Percentiles rank a stretch among this genome's conserved stretches.
These are phyloP conservation scores for Phytopythium chamaehyphon DNA, from an alignment of 352 stramenopile genomes.

Conservation along the genomic window DNA sequence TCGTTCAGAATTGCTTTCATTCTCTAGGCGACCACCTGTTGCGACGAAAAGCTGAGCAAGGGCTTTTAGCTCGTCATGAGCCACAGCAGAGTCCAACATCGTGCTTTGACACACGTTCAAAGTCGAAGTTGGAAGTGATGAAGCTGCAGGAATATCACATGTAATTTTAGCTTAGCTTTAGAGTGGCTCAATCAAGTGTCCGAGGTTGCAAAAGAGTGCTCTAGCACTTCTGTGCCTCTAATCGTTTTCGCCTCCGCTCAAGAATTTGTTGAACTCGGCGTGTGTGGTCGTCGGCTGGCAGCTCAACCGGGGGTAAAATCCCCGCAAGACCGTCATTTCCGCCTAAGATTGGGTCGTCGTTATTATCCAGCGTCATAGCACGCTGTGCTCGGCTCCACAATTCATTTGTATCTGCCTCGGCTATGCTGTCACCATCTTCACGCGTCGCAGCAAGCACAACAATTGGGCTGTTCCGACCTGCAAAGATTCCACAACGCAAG, in stretches of 20 bases:
- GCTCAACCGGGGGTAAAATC: slow-evolving; percentile 9
- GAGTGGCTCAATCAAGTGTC: too few species aligned
- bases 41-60: slow-evolving; percentile 35
- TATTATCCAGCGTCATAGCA: slow-evolving; percentile 2
- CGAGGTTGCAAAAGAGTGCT: too few species aligned
- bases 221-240: slow-evolving; percentile 45
- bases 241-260: slow-evolving; percentile 36
- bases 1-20: neutral
- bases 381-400: too few species aligned
- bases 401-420: too few species aligned
- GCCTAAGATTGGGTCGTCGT: slow-evolving; percentile 11
- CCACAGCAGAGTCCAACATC: too few species aligned
- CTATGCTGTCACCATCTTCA: slow-evolving; percentile 25
- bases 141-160: neutral
- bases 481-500: neutral
- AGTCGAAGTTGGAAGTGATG: neutral
- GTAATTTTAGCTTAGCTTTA: too few species aligned
- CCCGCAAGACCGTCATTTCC: slow-evolving; percentile 5
- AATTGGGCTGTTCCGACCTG: slow-evolving; percentile 53
- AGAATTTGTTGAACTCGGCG: slow-evolving; percentile 42
- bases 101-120: too few species aligned
- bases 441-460: slow-evolving; percentile 53
- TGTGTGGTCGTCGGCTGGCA: slow-evolving; percentile 11
- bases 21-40: slow-evolving; percentile 22
- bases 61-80: slow-evolving; percentile 40